Percentiles rank a stretch among this genome's conserved stretches.
Evolutionary conservation across 1,139 yeast species (phyloP).

Genomic region (Pichia kudriavzevii): DNA sequence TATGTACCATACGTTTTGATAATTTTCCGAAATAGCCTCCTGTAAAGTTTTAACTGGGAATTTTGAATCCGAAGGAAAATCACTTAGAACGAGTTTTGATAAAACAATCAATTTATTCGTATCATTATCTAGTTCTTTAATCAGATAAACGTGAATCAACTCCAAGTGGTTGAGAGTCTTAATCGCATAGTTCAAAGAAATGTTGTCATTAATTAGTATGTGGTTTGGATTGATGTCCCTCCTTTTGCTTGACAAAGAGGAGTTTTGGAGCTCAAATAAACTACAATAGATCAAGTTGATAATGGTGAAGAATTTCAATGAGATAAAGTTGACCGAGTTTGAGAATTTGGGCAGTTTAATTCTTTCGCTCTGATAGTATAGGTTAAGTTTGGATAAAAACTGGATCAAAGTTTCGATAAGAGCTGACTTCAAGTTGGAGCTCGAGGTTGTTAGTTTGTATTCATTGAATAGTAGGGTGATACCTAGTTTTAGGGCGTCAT

Average conservation of each 20-base stretch:
- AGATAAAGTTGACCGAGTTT: slow-evolving; percentile 24
- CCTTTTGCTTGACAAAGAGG: slow-evolving; percentile 9
- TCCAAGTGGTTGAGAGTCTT: slow-evolving; percentile 23
- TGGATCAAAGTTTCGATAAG: slow-evolving; percentile 25
- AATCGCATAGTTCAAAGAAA: slow-evolving; percentile 19
- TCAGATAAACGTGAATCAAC: slow-evolving; percentile 21
- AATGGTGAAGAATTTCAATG: slow-evolving; percentile 23
- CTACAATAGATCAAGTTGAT: slow-evolving; percentile 19
- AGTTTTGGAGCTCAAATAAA: slow-evolving; percentile 19
- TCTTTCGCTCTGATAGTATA: slow-evolving; percentile 25
- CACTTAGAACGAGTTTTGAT: slow-evolving; percentile 20
- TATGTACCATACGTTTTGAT: slow-evolving; percentile 23
- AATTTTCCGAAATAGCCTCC: slow-evolving; percentile 12
- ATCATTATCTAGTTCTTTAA: slow-evolving; percentile 27
- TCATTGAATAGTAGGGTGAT: slow-evolving; percentile 19
- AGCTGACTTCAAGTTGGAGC: slow-evolving; percentile 19
- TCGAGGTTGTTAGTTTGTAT: slow-evolving; percentile 17
- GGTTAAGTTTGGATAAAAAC: slow-evolving; percentile 24
- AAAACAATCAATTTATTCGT: slow-evolving; percentile 25
- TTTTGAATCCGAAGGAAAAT: slow-evolving; percentile 10
- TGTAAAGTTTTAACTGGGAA: slow-evolving; percentile 18
- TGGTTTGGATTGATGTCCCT: slow-evolving; percentile 13
- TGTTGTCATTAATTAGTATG: slow-evolving; percentile 10
- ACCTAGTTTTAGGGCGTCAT: slow-evolving; percentile 20
- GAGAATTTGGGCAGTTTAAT: slow-evolving; percentile 15